A percentile compares a stretch with the other conserved stretches of the same genome.
These are phyloP conservation scores for Tympanopsis confertula DNA, from an alignment of 2,329 filamentous ascomycete genomes.

Conservation along the genomic window DNA sequence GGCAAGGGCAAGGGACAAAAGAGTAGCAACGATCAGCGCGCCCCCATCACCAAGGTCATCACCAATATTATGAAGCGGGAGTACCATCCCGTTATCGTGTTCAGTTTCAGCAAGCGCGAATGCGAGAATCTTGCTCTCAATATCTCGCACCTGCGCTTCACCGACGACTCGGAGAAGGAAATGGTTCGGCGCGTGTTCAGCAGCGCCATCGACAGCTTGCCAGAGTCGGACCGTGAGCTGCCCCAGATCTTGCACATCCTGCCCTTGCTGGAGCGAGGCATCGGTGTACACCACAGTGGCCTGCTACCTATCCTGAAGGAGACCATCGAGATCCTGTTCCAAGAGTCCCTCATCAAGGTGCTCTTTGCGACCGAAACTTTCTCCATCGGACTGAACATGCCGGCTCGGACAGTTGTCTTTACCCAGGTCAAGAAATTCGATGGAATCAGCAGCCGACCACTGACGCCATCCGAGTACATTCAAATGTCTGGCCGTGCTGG, in stretches of 20 bases:
- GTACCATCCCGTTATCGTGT: constrained; percentile 96
- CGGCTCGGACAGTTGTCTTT: constrained; percentile 98
- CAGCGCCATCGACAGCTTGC: constrained; percentile 83
- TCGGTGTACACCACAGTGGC: constrained; percentile 94
- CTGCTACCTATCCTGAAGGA: constrained; percentile 93
- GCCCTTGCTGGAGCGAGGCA: constrained; percentile 77
- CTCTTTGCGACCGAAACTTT: constrained; percentile 97
- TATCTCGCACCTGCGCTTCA: constrained; percentile 81
- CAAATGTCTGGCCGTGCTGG: constrained; percentile 98
- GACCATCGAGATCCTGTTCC: constrained; percentile 97
- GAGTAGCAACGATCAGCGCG: constrained; percentile 83
- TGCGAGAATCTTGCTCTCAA: constrained; percentile 83
- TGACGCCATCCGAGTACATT: constrained; percentile 92
- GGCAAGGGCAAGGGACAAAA: constrained; percentile 80
- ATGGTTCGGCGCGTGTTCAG: constrained; percentile 92
- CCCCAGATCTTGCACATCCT: constrained; percentile 87
- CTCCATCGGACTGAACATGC: constrained; percentile 98
- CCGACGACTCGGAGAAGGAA: constrained; percentile 86
- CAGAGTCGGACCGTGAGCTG: constrained; percentile 77
- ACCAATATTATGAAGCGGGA: constrained; percentile 98
- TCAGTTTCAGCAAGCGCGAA: constrained; percentile 97
- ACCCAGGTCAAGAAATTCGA: constrained; percentile 94
- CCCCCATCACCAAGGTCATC: constrained; percentile 87
- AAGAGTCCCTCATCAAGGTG: constrained; percentile 95
- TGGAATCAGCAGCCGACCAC: constrained; percentile 65